Base-by-base conservation (phyloP, 2,329 filamentous ascomycete genomes). In the Phoma sp. region DNA sequence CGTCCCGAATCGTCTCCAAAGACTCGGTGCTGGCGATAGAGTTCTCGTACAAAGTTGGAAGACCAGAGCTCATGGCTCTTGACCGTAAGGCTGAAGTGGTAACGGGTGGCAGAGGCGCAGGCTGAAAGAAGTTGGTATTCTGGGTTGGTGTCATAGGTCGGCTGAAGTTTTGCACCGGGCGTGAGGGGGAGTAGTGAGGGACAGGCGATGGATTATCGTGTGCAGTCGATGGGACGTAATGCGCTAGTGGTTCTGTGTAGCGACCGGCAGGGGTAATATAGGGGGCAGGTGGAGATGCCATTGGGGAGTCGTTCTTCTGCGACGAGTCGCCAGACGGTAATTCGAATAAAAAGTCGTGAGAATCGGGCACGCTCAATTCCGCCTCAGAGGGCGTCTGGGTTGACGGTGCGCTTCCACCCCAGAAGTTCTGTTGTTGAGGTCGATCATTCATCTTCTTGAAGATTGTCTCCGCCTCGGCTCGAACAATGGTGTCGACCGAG, bases 11-110 rank as follows among this genome's bases (percentile, higher is more conserved):
- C 34, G 55, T 58, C 33, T 54, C 50, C 37, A 59, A 30, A 15
- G 55, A 51, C 29, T 69, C 66, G n/a, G 58, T 65, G 32, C 66
- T 67, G 20, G 66, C 60, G 12, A 70, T 57, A 7, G 68, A 72
- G 2, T 59, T 64, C 47, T 74, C 71, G 49, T 74, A 73, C 4
- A 74, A 42, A 9, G 69, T 73, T 6, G 71, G 69, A 17, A 74
- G 48, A 32, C 59, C 59, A n/a, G 66, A 57, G 11, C 53, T 48
- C 53, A 55, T n/a, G 53, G 57, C 18, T 43, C 57, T 33, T 54
- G 50, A 39, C 54, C 60, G 39, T 60, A 64, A 9, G 56, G 49
- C 46, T 30, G 62, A 45, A 23, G 48, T 56, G 38, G 37, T 33
- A 15, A 55, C 6, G 26, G 52, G 40, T n/a, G 52, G 38, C 36